A percentile compares a stretch with the other conserved stretches of the same genome.
Evolutionary conservation across 176 grass and related monocot species (phyloP).

Genomic region (Chrysopogon serrulatus): DNA sequence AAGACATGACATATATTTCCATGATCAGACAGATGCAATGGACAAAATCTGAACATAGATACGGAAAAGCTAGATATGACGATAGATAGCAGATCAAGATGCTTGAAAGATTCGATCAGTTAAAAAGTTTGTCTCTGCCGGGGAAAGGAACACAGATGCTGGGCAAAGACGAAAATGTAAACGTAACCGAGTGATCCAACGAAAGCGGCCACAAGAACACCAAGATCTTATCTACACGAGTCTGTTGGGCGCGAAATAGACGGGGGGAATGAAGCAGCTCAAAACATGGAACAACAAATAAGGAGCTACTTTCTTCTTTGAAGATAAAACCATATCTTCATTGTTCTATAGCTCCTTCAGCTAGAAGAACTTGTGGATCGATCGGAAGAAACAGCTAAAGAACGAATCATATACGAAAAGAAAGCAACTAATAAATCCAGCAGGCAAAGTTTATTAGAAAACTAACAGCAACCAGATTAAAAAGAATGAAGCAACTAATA

Average conservation of each 20-base stretch:
- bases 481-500: too few relatives aligned
- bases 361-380: too few relatives aligned
- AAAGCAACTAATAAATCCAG: too few relatives aligned
- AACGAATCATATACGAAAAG: too few relatives aligned
- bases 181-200: constrained; percentile 8
- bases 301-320: background rate
- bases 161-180: background rate
- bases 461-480: too few relatives aligned
- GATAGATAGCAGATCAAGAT: constrained; percentile 5
- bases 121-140: background rate
- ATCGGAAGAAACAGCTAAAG: too few relatives aligned
- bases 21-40: background rate
- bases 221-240: background rate
- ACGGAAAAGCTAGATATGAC: background rate
- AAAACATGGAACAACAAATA: constrained; percentile 1
- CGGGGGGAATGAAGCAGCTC: background rate
- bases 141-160: background rate
- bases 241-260: too few relatives aligned
- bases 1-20: background rate
- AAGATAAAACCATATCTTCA: background rate
- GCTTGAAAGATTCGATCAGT: background rate
- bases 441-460: too few relatives aligned
- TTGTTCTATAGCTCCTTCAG: background rate
- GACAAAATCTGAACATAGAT: background rate
- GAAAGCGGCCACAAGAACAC: background rate